These are phyloP conservation scores for Geum urbanum DNA, from an alignment of 306 rosid species.

Conservation along the genomic window DNA sequence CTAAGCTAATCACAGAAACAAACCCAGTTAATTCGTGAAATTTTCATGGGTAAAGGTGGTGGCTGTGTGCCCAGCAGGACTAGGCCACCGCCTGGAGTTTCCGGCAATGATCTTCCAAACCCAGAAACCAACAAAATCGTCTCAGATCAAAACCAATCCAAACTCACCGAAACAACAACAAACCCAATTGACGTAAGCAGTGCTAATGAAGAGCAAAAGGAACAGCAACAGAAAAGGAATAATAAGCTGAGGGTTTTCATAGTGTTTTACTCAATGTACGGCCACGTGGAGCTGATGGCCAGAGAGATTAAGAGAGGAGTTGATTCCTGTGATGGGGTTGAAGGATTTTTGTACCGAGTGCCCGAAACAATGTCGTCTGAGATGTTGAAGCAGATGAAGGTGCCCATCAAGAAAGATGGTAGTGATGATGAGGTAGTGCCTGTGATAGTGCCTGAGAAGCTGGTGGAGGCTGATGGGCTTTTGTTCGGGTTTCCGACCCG, in stretches of 20 bases:
- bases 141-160: conserved; percentile 29
- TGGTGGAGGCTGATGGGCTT: conserved; percentile 72
- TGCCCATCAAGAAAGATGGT: conserved; percentile 44
- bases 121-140: conserved; percentile 28
- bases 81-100: conserved; percentile 24
- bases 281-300: conserved; percentile 72
- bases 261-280: conserved; percentile 72
- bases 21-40: conserved; percentile 13
- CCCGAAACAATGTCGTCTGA: conserved; percentile 54
- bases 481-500: conserved; percentile 77
- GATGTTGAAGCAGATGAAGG: conserved; percentile 58
- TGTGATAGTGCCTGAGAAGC: conserved; percentile 44
- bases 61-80: conserved; percentile 64
- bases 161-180: conserved; percentile 9
- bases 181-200: conserved; percentile 26
- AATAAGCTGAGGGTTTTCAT: conserved; percentile 47
- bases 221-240: conserved; percentile 12
- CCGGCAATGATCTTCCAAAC: conserved; percentile 27
- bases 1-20: too few relatives aligned
- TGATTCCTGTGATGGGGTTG: conserved; percentile 62
- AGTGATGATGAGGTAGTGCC: conserved; percentile 24
- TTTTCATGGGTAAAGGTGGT: conserved; percentile 39
- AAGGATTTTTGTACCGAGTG: conserved; percentile 63
- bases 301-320: conserved; percentile 54
- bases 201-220: background rate